Percentiles rank a stretch among this genome's conserved stretches.
These are phyloP conservation scores for Glycine latifolia DNA, from an alignment of 306 rosid genomes.

Conservation along the genomic window DNA sequence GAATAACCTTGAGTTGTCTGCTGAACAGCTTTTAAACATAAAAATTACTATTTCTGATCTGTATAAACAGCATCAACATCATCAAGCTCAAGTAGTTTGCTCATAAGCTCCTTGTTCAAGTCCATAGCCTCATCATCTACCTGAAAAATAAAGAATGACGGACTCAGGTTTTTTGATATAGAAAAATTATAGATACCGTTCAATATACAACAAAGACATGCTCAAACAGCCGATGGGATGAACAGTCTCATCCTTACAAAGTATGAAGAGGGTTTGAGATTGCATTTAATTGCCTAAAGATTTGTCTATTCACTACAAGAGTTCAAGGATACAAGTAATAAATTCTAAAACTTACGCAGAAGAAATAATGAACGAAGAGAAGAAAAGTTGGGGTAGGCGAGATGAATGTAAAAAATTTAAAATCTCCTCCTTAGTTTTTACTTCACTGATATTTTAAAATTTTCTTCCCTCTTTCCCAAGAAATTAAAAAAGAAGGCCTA, in stretches of 20 bases:
- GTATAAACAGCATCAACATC: slow-evolving; percentile 97
- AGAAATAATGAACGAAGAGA: slow-evolving; percentile 3
- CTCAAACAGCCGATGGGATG: slow-evolving; percentile 12
- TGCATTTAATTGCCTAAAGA: background rate
- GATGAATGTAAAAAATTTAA: too few species aligned
- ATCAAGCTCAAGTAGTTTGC: slow-evolving; percentile 86
- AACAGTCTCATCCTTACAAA: slow-evolving; percentile 26
- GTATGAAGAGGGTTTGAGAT: background rate
- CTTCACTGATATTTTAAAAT: too few species aligned
- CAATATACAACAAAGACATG: background rate
- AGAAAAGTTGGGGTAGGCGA: too few species aligned
- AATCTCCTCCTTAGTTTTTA: too few species aligned
- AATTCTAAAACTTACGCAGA: background rate
- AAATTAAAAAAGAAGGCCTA: too few species aligned
- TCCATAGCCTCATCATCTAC: slow-evolving; percentile 94
- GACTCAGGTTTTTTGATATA: background rate
- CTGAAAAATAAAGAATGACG: slow-evolving; percentile 58
- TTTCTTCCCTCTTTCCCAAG: too few species aligned
- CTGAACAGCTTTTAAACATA: slow-evolving; percentile 44
- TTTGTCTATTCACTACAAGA: slow-evolving; percentile 21
- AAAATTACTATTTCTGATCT: slow-evolving; percentile 69
- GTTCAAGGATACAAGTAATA: slow-evolving; percentile 12
- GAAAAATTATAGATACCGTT: too few species aligned
- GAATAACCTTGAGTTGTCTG: slow-evolving; percentile 41
- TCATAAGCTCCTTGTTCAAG: slow-evolving; percentile 86